phyloP scores from a whole-genome alignment of 257 asterid genomes.

The Echium plantagineum region DNA sequence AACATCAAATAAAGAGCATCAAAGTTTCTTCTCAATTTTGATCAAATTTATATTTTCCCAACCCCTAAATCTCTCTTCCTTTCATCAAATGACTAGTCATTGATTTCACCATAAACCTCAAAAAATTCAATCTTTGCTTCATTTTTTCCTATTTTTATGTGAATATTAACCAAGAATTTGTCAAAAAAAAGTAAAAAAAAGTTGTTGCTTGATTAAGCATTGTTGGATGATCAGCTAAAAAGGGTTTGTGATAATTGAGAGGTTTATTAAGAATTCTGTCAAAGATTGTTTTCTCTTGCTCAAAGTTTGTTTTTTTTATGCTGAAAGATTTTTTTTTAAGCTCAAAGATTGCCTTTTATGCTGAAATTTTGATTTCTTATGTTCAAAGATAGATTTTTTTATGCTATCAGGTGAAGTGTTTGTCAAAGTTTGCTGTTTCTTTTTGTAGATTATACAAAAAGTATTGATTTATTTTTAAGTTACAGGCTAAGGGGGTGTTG shows the following conservation, averaged over 20 bases:
- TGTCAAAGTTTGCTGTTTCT: not conserved
- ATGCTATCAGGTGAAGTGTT: not conserved
- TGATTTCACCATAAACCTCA: not conserved
- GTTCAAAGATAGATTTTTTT: conserved; percentile 1
- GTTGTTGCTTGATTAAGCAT: too few species aligned
- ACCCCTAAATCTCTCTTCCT: not conserved
- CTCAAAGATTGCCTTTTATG: too few species aligned
- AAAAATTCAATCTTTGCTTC: not conserved
- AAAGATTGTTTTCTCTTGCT: too few species aligned
- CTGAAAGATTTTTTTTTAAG: too few species aligned
- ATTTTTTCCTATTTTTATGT: not conserved
- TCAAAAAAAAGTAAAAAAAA: too few species aligned
- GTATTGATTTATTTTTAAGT: too few species aligned
- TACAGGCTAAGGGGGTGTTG: not conserved
- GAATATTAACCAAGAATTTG: too few species aligned
- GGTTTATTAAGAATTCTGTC: not conserved
- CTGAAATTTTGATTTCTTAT: not conserved
- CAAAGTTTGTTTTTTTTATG: too few species aligned
- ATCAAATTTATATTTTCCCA: too few species aligned
- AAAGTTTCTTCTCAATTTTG: not conserved
- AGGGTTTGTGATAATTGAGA: conserved; percentile 15
- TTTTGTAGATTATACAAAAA: not conserved
- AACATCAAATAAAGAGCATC: not conserved
- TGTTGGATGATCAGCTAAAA: not conserved
- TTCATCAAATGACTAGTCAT: not conserved